Base-by-base conservation (phyloP, 371 early-diverging fungal genomes). In the Actinomortierella wolfii region DNA sequence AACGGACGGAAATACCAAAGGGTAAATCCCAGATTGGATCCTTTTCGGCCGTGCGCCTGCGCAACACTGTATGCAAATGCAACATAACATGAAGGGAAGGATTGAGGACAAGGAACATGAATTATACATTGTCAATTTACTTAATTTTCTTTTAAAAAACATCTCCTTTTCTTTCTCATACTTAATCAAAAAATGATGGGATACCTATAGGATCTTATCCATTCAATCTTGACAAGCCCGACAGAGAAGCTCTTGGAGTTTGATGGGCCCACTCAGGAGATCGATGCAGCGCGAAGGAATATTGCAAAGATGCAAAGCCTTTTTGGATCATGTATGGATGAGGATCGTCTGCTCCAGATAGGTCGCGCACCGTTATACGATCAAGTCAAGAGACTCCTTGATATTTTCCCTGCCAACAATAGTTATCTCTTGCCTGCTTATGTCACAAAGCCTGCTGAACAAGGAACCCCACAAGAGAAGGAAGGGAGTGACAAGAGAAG, bases 281-380 rank as follows among this genome's bases (percentile, higher is more conserved):
- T 67, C 24, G 40, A 66, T n/a, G 58, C 76, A 15, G 82, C 78
- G 25, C 60, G 77, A 18, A 78, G 80, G 42, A 84, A 83, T 48
- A 83, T 84, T 52, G 64, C 77, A 50, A 84, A 83, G 61, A 73
- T 76, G 21, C 76, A 82, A 54, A 57, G 53, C 15, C 57, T 85
- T 13, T 87, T 78, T 58, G 61, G 69, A 51, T 78, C 83, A 18
- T 87, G 87, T 61, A 84, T 86, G 86, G 78, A 86, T 25, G 83
- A 86, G 54, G 58, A 70, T 2, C 51, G 49, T 13, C 85, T 86
- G 49, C 77, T 77, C 39, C 48, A 64, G n/a, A 61, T 59, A 24
- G 84, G 87, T 7, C 68, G 81, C 0, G 57, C 71, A 26, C 86
- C 87, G 11, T 54, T 86, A 5, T 44, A 68, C 1, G 80, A 79